phyloP scores from a whole-genome alignment of 208 protist species.

The Trypanosoma theileri region DNA sequence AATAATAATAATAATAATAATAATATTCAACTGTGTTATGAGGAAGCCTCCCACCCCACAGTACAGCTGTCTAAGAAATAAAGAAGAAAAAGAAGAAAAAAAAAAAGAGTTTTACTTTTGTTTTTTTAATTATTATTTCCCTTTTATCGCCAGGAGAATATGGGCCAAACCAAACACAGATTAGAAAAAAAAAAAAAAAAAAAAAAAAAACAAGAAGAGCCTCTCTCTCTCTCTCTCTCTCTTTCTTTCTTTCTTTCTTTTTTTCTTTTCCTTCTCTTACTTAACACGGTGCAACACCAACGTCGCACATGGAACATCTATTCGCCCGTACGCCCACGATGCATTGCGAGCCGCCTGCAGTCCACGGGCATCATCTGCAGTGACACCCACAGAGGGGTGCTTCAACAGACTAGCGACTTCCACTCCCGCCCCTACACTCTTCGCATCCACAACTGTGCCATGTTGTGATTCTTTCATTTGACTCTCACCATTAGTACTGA shows the following conservation, averaged over 20 bases:
- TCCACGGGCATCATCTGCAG: slow-evolving; percentile 58
- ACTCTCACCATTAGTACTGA: neutral
- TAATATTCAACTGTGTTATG: no score
- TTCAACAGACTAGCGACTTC: slow-evolving; percentile 64
- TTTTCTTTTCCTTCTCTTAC: neutral
- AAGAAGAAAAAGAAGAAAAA: no score
- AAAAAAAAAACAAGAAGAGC: slow-evolving; percentile 19
- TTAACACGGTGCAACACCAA: slow-evolving; percentile 33
- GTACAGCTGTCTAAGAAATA: no score
- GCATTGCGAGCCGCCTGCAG: slow-evolving; percentile 24
- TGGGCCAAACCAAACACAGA: neutral
- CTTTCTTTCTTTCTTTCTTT: neutral
- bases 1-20: neutral
- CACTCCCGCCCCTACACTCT: neutral
- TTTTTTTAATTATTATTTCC: no score
- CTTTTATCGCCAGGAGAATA: no score
- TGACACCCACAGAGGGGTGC: slow-evolving; percentile 55
- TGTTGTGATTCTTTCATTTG: neutral
- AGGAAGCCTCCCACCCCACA: no score
- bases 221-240: neutral
- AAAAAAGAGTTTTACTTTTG: no score
- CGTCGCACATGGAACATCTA: slow-evolving; percentile 47
- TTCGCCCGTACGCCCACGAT: slow-evolving; percentile 43
- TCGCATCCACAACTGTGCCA: neutral
- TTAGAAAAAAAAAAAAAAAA: neutral